Conservation (phyloP, 2,329 filamentous ascomycete species). For the Cercospora canescens region DNA sequence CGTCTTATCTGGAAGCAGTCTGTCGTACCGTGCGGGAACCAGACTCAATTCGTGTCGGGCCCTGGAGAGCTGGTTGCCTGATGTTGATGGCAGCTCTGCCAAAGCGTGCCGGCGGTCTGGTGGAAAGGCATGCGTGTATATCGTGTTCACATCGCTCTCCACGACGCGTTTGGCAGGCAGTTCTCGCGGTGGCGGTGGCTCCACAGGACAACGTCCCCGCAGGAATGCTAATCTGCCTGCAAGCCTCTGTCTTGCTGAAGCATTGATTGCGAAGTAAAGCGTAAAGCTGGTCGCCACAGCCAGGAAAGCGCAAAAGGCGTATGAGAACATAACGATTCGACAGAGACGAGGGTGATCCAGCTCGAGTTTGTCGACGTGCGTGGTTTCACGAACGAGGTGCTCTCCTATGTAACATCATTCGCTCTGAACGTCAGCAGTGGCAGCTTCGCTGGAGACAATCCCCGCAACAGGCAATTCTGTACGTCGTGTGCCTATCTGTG, state of each 20-base stretch:
- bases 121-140: background rate
- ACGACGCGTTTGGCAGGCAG: background rate
- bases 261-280: background rate
- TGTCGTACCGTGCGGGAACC: slow-evolving; percentile 22
- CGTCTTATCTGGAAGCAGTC: slow-evolving; percentile 27
- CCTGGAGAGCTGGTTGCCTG: background rate
- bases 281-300: background rate
- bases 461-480: background rate
- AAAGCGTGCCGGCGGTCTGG: background rate
- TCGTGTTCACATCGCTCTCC: background rate
- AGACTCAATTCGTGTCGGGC: background rate
- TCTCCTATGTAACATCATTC: background rate
- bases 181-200: background rate
- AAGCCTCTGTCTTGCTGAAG: background rate
- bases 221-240: background rate
- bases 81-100: background rate
- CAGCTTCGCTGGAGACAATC: background rate
- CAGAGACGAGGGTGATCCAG: background rate
- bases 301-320: background rate
- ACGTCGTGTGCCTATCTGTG: background rate
- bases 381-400: background rate
- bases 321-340: background rate
- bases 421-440: background rate
- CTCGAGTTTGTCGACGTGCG: background rate
- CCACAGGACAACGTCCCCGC: background rate